Percentiles rank a stretch among this genome's conserved stretches.
phyloP scores from a whole-genome alignment of 1,284 basidiomycete species.

The Rhodofomes roseus region DNA sequence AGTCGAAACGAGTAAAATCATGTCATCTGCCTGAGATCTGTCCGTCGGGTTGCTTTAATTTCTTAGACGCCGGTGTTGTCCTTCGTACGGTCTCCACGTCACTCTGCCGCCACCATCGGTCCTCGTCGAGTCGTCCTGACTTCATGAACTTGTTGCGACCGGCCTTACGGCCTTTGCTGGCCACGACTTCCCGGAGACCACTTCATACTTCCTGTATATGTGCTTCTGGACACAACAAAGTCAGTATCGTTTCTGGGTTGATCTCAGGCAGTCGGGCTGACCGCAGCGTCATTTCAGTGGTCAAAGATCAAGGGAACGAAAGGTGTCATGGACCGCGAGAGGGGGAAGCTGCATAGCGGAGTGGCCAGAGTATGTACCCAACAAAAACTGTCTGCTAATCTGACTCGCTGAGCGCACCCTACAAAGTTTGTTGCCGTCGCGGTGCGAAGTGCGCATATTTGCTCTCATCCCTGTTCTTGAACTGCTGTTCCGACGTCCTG shows the following conservation, averaged over 20 bases:
- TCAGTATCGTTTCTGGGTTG: constrained; percentile 18
- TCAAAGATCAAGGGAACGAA: constrained; percentile 86
- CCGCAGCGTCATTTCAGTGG: constrained; percentile 50
- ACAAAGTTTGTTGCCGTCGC: constrained; percentile 69
- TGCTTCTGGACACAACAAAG: constrained; percentile 69
- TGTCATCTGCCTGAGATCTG: background rate
- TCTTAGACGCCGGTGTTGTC: too few species aligned
- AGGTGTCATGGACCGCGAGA: constrained; percentile 66
- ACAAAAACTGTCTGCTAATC: background rate
- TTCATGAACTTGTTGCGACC: background rate
- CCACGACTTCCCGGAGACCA: constrained; percentile 9
- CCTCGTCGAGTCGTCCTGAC: background rate
- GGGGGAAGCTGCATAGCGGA: constrained; percentile 56
- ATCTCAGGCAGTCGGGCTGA: background rate
- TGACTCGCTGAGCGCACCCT: background rate
- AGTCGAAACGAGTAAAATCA: background rate
- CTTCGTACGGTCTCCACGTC: background rate
- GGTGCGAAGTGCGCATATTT: constrained; percentile 49
- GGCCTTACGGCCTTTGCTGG: background rate
- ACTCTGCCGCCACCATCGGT: background rate
- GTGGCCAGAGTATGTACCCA: constrained; percentile 51
- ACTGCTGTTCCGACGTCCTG: background rate
- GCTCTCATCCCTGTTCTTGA: background rate
- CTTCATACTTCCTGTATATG: constrained; percentile 20
- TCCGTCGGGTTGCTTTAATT: too few species aligned